These are phyloP conservation scores for Evernia prunastri DNA, from an alignment of 495 filamentous ascomycete species.

Conservation along the genomic window DNA sequence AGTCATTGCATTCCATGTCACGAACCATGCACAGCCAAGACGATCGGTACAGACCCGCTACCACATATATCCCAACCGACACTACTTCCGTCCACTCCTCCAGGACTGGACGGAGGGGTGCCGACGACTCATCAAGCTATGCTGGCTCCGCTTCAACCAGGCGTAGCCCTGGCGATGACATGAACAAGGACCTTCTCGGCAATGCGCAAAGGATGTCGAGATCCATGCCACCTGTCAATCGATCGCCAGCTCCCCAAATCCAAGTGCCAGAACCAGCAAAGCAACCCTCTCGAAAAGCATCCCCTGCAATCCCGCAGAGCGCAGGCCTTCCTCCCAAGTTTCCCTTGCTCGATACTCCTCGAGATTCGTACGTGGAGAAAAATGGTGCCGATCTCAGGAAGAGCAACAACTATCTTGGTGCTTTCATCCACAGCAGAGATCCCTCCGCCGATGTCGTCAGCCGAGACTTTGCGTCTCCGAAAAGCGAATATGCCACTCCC, in stretches of 20 bases:
- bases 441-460: constrained; percentile 24
- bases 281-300: constrained; percentile 22
- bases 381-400: constrained; percentile 32
- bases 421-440: constrained; percentile 36
- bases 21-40: constrained; percentile 60
- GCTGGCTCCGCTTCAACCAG: constrained; percentile 46
- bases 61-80: constrained; percentile 53
- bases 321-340: constrained; percentile 26
- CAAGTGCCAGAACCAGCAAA: constrained; percentile 20
- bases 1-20: constrained; percentile 81
- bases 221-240: constrained; percentile 49
- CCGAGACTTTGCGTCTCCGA: constrained; percentile 8
- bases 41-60: constrained; percentile 77
- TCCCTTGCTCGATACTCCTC: constrained; percentile 22
- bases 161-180: constrained; percentile 41
- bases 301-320: constrained; percentile 19
- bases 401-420: constrained; percentile 43
- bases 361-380: constrained; percentile 33
- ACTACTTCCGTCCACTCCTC: constrained; percentile 52
- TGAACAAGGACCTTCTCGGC: constrained; percentile 53
- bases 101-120: constrained; percentile 35
- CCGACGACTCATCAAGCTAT: constrained; percentile 59
- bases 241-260: constrained; percentile 26
- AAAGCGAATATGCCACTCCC: constrained; percentile 20
- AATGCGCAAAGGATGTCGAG: constrained; percentile 62